Base-by-base conservation (phyloP, 257 asterid species). In the Nicotiana tabacum region DNA sequence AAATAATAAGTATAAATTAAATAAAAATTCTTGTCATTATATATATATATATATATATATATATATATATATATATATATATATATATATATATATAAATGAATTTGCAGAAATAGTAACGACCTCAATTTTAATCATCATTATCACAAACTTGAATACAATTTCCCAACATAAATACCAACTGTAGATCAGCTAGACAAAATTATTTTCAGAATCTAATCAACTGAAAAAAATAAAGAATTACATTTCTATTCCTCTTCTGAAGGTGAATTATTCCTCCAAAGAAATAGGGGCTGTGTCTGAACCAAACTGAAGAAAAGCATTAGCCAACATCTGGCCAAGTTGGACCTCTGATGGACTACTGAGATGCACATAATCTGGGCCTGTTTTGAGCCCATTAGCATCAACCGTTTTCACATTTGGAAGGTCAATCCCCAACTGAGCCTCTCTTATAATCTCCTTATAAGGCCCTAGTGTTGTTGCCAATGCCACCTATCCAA, bases 361-460 rank as follows among this genome's bases (percentile, higher is more conserved):
- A 81, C 81, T 83, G 9, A 88, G 90, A 69, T 88, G 90, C 46
- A 88, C 81, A 78, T 33, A 32, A 78, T 88, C 90, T 9, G 88
- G 87, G 79, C 61, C 82, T 51, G 82, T 29, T 27, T 66, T 15
- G 15, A 88, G 72, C 51, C 91, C 91, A 30, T 77, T 78, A 2
- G 87, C 91, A 68, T 88, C 91, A 16, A 88, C 76, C 2, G 85
- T 82, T 78, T 68, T 83, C 65, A 88, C 82, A 17, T 82, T 68
- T 4, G 66, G 83, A 24, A 88, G 81, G 5, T 81, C 13, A 32
- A 84, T 17, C 1, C 62, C 80, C 1, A 86, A 13, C 46, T 88
- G 91, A 13, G 89, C 87, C 60, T 81, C 9, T 79, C 91, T 81
- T 12, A 84, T 81, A 10, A n/a, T 64, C 7, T 77, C 76, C 39